Evolutionary conservation across 2,329 filamentous ascomycete species (phyloP), one percentile per base, ranked within the genome.

Genomic region (Zasmidium cellare): DNA sequence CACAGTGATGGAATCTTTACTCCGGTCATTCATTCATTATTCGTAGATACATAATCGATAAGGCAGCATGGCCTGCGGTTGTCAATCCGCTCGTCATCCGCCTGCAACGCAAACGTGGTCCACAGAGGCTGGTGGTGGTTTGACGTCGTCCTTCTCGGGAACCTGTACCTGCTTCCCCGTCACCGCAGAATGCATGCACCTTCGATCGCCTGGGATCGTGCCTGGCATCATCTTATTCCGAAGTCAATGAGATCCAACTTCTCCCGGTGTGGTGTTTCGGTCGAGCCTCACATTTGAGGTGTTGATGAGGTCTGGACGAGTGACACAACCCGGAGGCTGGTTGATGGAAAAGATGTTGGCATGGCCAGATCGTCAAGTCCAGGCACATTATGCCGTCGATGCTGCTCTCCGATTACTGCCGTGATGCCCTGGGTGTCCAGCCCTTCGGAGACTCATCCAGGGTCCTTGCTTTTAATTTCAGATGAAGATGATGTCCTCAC

Each of bases 401-500:
- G n/a, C n/a, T n/a, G n/a, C n/a, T n/a, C n/a, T n/a, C n/a, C n/a
- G n/a, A n/a, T n/a, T n/a, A n/a, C n/a, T n/a, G n/a, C n/a, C n/a
- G n/a, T n/a, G n/a, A n/a, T n/a, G n/a, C n/a, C n/a, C n/a, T n/a
- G n/a, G n/a, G n/a, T n/a, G n/a, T n/a, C n/a, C n/a, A n/a, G n/a
- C n/a, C n/a, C n/a, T 28, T 28, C 25, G 25, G 25, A 28, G 25
- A 11, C 35, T 14, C 7, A n/a, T 41, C n/a, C 6, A 41, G 35
- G 6, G 35, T 41, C 35, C 3, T 41, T 14, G 16, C n/a, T 41
- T n/a, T 18, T 9, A 18, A 41, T 41, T 18, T 68, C 62, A 70
- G 11, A 68, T 56, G 12, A 71, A 53, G n/a, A 66, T 58, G n/a
- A 71, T 59, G 46, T 69, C 67, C 51, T 68, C 63, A 11, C 61